phyloP scores from a whole-genome alignment of 805 yeast genomes.

The Kurtzmaniella cleridarum region DNA sequence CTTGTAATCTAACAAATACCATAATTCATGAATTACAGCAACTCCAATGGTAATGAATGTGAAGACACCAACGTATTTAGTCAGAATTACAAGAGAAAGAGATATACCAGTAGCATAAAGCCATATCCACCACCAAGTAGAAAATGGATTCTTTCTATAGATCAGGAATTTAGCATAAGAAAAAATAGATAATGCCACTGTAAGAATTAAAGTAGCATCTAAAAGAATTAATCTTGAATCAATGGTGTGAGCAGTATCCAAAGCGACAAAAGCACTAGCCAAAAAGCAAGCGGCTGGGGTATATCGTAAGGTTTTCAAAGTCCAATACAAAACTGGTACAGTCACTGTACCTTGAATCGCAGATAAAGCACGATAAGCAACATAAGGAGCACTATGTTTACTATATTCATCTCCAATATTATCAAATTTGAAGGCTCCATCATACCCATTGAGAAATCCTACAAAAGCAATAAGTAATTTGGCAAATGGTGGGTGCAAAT shows the following conservation, averaged over 20 bases:
- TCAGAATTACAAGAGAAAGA: constrained; percentile 86
- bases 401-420: constrained; percentile 80
- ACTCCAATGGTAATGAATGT: constrained; percentile 84
- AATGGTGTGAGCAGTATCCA: constrained; percentile 86
- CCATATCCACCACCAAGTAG: constrained; percentile 83
- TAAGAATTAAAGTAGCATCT: constrained; percentile 82
- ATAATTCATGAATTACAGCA: constrained; percentile 80
- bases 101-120: constrained; percentile 75
- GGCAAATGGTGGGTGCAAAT: constrained; percentile 97
- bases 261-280: constrained; percentile 68
- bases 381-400: constrained; percentile 75
- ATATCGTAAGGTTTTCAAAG: constrained; percentile 81
- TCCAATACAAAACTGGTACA: constrained; percentile 77
- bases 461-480: constrained; percentile 85
- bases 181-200: constrained; percentile 77
- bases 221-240: constrained; percentile 87
- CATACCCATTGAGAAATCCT: constrained; percentile 85
- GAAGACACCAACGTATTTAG: constrained; percentile 94
- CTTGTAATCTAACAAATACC: constrained; percentile 76
- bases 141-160: constrained; percentile 61
- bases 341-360: constrained; percentile 81
- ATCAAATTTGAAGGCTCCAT: constrained; percentile 90
- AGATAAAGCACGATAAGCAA: constrained; percentile 73
- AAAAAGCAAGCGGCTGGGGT: constrained; percentile 74
- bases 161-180: constrained; percentile 73